Evolutionary conservation across 1,284 basidiomycete species (phyloP).

Genomic region (Phlebopus sp.): DNA sequence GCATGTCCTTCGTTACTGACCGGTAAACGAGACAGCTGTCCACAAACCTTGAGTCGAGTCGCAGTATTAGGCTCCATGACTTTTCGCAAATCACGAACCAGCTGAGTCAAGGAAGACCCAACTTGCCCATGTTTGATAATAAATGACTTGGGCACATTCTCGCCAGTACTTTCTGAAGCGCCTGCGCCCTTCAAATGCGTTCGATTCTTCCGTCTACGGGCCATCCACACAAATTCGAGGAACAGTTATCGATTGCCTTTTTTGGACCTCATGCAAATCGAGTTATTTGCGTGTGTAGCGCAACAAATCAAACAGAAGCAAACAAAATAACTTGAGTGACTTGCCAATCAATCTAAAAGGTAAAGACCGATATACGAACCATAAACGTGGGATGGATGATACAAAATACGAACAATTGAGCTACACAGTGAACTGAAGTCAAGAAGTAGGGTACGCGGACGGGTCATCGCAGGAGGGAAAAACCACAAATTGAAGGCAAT

Average conservation of each 20-base stretch:
- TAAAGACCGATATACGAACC: constrained; percentile 5
- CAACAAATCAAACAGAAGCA: background rate
- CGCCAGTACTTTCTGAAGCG: constrained; percentile 31
- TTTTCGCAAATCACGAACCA: constrained; percentile 90
- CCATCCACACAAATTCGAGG: constrained; percentile 47
- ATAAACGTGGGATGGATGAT: constrained; percentile 16
- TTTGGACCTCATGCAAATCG: constrained; percentile 9
- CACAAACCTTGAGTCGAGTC: constrained; percentile 75
- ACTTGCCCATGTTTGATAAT: constrained; percentile 96
- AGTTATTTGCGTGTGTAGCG: constrained; percentile 27
- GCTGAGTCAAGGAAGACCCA: constrained; percentile 80
- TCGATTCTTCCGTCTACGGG: constrained; percentile 77
- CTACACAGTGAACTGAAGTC: constrained; percentile 20
- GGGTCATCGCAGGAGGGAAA: constrained; percentile 2
- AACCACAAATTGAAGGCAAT: background rate
- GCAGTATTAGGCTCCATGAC: constrained; percentile 99
- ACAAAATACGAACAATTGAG: constrained; percentile 30
- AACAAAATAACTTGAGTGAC: constrained; percentile 4
- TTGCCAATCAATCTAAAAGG: constrained; percentile 11
- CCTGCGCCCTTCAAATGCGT: constrained; percentile 76
- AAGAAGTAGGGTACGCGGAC: constrained; percentile 10
- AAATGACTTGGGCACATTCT: constrained; percentile 68
- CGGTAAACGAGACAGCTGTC: background rate
- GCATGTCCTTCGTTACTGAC: background rate
- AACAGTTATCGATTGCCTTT: constrained; percentile 20